Evolutionary conservation across 2,329 filamentous ascomycete genomes (phyloP).

Genomic region (Sphaerulina populicola): DNA sequence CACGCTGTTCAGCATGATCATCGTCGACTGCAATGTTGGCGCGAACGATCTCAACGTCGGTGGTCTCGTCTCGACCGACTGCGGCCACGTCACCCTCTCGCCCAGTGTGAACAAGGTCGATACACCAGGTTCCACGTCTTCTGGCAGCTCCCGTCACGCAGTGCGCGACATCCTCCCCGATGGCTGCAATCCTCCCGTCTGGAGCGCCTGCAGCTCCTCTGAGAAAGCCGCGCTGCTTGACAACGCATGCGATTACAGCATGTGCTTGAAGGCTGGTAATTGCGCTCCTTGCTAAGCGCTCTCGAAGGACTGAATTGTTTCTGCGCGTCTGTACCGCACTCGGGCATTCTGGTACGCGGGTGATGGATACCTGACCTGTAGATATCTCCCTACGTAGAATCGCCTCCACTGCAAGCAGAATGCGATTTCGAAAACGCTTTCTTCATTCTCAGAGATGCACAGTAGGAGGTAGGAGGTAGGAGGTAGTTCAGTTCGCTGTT

Average conservation of each 20-base stretch:
- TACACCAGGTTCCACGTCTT: not conserved
- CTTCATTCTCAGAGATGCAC: too few species aligned
- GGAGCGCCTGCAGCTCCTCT: constrained; percentile 2
- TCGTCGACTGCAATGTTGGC: not conserved
- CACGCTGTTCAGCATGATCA: not conserved
- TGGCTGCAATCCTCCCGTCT: constrained; percentile 9
- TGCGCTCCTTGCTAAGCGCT: constrained; percentile 5
- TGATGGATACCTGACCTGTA: too few species aligned
- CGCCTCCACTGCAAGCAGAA: too few species aligned
- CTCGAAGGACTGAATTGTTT: not conserved
- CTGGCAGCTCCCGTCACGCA: not conserved
- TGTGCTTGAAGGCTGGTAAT: constrained; percentile 10
- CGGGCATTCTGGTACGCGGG: too few species aligned
- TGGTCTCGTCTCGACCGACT: not conserved
- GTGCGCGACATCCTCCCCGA: not conserved
- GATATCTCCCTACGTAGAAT: too few species aligned
- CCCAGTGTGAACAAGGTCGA: not conserved
- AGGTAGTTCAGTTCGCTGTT: not conserved
- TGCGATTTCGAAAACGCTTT: too few species aligned
- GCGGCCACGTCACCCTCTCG: not conserved
- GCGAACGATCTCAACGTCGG: not conserved
- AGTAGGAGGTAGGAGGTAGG: too few species aligned
- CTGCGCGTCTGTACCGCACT: too few species aligned
- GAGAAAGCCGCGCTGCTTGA: constrained; percentile 8
- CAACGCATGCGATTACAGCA: constrained; percentile 6